Evolutionary conservation across 768 basidiomycete genomes (phyloP), one percentile per base, ranked within the genome.

Genomic region (Boletus vermiculosoides): DNA sequence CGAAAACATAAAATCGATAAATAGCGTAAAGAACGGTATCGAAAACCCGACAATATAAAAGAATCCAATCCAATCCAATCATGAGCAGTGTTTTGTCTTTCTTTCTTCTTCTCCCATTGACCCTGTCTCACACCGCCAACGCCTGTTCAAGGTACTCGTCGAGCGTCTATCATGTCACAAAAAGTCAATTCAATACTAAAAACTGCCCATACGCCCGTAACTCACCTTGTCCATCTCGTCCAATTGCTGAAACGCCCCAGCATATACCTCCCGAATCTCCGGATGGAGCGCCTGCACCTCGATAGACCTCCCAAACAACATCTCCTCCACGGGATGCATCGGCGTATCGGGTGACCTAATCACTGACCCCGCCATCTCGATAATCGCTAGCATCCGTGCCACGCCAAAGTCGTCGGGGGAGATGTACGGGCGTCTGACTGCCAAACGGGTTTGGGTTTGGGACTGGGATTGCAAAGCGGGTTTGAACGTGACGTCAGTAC

Each of bases 351-450:
- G 65, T 49, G 66, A 69, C 55, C 71, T 77, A 33, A 69, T 64
- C 52, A 75, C 65, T 40, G 71, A 67, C 25, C 83, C 85, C 34
- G 80, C 78, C 37, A 81, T 80, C 70, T 94, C 88, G 54, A 97
- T 93, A 42, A 95, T 79, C 25, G 91, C 87, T 81, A 97, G 81
- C 91, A 97, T 94, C 50, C 86, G 80, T 9, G 83, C 74, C 25
- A 96, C 76, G 2, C 94, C 94, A 73, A 95, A 95, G 70, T 95
- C 92, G 66, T 95, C 86, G 58, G 79, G 81, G n/a, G 83, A 83
- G 47, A 88, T 71, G 42, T 82, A 68, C 34, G 79, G 76, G 45
- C 73, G 80, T 59, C 77, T 83, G 45, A 36, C 9, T 41, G 74
- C 73, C 30, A n/a, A 18, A 1, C 60, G 59, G 1, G 25, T 7